Evolutionary conservation across 768 basidiomycete species (phyloP).

Genomic region (Mrakia blollopis): DNA sequence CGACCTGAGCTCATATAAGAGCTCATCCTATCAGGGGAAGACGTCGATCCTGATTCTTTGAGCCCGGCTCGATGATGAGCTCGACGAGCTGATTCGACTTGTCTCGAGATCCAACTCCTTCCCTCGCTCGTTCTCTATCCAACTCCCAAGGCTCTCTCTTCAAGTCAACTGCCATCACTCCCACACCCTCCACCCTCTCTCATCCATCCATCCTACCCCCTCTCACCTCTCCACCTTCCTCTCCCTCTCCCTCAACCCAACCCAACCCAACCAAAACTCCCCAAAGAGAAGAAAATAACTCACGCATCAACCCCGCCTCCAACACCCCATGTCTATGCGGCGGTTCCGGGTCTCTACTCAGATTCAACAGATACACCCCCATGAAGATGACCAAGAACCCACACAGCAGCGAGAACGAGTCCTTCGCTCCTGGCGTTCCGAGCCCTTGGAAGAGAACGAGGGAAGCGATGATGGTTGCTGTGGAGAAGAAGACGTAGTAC

Average conservation of each 20-base stretch:
- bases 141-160: too few relatives aligned
- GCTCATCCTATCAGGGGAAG: too few relatives aligned
- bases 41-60: too few relatives aligned
- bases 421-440: conserved; percentile 75
- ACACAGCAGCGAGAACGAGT: conserved; percentile 77
- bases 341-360: conserved; percentile 41
- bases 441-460: conserved; percentile 96
- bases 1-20: too few relatives aligned
- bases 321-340: conserved; percentile 40
- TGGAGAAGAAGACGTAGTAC: conserved; percentile 96
- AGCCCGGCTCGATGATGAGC: too few relatives aligned
- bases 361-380: conserved; percentile 80
- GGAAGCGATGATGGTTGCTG: conserved; percentile 85
- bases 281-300: conserved; percentile 29
- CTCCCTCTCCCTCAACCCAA: not conserved
- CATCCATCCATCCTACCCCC: too few relatives aligned
- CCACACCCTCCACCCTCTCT: too few relatives aligned
- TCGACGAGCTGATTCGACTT: too few relatives aligned
- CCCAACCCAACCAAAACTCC: not conserved
- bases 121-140: too few relatives aligned
- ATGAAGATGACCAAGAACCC: conserved; percentile 92
- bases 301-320: conserved; percentile 45
- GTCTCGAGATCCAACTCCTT: too few relatives aligned
- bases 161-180: too few relatives aligned
- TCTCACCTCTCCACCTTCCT: too few relatives aligned